Evolutionary conservation across 176 grass and related monocot species (phyloP).

Genomic region (Metroxylon sagu): DNA sequence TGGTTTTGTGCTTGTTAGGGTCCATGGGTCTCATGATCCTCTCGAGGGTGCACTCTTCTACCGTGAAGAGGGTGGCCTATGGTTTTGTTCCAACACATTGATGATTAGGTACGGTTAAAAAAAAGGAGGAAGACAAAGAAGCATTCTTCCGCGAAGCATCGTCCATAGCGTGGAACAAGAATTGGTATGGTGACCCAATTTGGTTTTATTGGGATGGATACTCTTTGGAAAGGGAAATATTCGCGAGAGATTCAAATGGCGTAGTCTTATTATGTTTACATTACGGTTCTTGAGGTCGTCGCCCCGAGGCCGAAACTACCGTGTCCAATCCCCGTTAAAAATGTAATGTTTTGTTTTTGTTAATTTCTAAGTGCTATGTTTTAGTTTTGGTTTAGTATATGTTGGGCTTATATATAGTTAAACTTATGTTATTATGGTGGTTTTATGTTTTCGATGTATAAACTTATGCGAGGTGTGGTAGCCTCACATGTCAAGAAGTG

Average conservation of each 20-base stretch:
- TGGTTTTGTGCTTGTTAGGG: conserved; percentile 60
- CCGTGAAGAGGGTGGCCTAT: conserved; percentile 63
- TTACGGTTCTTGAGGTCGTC: conserved; percentile 81
- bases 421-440: too few species aligned
- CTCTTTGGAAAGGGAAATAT: conserved; percentile 62
- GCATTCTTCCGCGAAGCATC: conserved; percentile 57
- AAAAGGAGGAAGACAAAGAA: conserved; percentile 60
- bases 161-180: conserved; percentile 65
- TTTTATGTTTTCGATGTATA: too few species aligned
- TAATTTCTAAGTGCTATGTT: too few species aligned
- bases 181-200: conserved; percentile 43
- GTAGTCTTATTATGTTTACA: conserved; percentile 58
- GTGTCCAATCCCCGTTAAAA: conserved; percentile 32
- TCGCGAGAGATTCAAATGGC: conserved; percentile 84
- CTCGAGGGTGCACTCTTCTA: conserved; percentile 48
- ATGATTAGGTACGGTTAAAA: conserved; percentile 81
- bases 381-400: too few species aligned
- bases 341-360: too few species aligned
- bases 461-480: too few species aligned
- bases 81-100: conserved; percentile 61
- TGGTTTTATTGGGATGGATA: conserved; percentile 79
- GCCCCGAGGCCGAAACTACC: too few species aligned
- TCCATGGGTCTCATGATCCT: conserved; percentile 67
- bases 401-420: too few species aligned
- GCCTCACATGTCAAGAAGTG: too few species aligned